Conservation (phyloP, 2,329 filamentous ascomycete species). For the Cercospora berteroae region DNA sequence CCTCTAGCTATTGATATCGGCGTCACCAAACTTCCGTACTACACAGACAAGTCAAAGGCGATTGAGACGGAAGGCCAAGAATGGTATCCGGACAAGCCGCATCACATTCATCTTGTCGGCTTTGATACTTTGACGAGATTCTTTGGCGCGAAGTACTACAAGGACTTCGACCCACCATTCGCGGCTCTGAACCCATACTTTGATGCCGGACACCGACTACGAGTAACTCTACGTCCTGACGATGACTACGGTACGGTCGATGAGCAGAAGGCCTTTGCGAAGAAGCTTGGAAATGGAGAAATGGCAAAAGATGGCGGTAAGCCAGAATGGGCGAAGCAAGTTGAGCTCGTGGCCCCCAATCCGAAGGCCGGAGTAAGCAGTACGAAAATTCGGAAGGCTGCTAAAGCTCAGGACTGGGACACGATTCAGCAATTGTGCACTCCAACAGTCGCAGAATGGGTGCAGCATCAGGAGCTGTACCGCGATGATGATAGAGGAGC, state of each 20-base stretch:
- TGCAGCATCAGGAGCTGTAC: conserved; percentile 59
- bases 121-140: conserved; percentile 75
- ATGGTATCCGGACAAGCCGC: conserved; percentile 38
- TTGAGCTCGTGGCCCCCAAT: conserved; percentile 59
- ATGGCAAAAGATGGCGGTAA: conserved; percentile 56
- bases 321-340: conserved; percentile 57
- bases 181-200: conserved; percentile 63
- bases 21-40: conserved; percentile 70
- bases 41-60: conserved; percentile 66
- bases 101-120: conserved; percentile 68
- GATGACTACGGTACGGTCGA: conserved; percentile 59
- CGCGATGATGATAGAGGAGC: conserved; percentile 29
- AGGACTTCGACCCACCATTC: conserved; percentile 52
- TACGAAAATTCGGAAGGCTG: conserved; percentile 62
- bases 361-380: conserved; percentile 53
- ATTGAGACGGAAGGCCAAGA: conserved; percentile 48
- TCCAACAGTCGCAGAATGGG: conserved; percentile 56
- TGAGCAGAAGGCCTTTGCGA: conserved; percentile 57
- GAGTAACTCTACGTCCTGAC: conserved; percentile 63
- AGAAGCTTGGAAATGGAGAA: conserved; percentile 46
- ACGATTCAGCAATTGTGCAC: conserved; percentile 57
- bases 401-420: conserved; percentile 48
- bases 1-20: conserved; percentile 60
- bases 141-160: conserved; percentile 72
- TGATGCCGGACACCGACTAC: conserved; percentile 55